Evolutionary conservation across 352 stramenopile species (phyloP).

Genomic region (Globisporangium nodosum): DNA sequence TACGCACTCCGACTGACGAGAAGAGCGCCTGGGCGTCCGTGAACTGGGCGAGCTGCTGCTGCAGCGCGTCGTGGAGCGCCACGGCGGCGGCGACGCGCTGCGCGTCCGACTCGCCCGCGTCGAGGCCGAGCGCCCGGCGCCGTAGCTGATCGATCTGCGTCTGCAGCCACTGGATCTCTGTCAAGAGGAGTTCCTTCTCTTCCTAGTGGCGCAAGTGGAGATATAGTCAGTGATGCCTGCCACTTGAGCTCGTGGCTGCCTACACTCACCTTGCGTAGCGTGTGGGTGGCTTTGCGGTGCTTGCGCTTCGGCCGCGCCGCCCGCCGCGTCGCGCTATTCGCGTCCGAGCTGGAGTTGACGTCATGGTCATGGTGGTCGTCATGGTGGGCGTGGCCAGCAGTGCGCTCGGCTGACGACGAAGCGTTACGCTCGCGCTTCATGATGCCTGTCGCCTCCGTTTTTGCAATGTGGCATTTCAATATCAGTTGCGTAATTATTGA

Average conservation of each 20-base stretch:
- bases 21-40: slow-evolving; percentile 22
- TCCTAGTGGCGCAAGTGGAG: slow-evolving; percentile 20
- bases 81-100: slow-evolving; percentile 4
- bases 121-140: slow-evolving; percentile 13
- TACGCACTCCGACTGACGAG: slow-evolving; percentile 12
- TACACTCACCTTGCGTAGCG: slow-evolving; percentile 10
- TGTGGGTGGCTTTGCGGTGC: slow-evolving; percentile 14
- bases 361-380: not conserved
- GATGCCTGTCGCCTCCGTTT: too few relatives aligned
- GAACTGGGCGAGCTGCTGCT: slow-evolving; percentile 25
- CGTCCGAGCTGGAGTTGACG: not conserved
- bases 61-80: slow-evolving; percentile 17
- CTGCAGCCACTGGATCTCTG: slow-evolving; percentile 26
- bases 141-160: slow-evolving; percentile 27
- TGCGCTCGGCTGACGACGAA: too few relatives aligned
- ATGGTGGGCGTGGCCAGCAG: too few relatives aligned
- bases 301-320: not conserved
- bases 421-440: not conserved
- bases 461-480: too few relatives aligned
- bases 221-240: too few relatives aligned
- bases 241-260: too few relatives aligned
- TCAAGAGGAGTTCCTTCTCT: slow-evolving; percentile 27
- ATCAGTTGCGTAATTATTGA: too few relatives aligned
- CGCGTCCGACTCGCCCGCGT: not conserved
- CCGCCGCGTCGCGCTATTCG: not conserved